phyloP scores from a whole-genome alignment of 495 filamentous ascomycete genomes.

The Penicillium coffeae region DNA sequence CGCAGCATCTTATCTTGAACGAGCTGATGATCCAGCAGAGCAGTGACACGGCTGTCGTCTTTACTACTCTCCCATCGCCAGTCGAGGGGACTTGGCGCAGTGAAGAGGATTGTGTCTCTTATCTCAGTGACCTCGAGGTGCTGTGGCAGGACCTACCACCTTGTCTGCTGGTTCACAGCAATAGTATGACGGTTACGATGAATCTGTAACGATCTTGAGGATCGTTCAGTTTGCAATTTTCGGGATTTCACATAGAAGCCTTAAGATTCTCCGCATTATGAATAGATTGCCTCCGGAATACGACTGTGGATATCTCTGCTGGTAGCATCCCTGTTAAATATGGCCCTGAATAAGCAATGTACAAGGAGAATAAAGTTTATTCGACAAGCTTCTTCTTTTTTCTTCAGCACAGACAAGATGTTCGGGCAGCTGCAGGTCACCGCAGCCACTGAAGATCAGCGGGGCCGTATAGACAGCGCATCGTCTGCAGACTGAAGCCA shows the following conservation, averaged over 20 bases:
- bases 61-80: conserved; percentile 76
- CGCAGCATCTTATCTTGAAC: conserved; percentile 82
- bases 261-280: too few species aligned
- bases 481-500: too few species aligned
- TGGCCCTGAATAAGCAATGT: too few species aligned
- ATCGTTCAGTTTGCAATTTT: neutral
- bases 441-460: conserved; percentile 12
- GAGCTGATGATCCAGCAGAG: conserved; percentile 73
- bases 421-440: conserved; percentile 13
- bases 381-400: too few species aligned
- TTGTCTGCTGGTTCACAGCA: conserved; percentile 75
- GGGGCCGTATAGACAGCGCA: conserved; percentile 8
- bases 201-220: conserved; percentile 54
- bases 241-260: neutral
- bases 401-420: too few species aligned
- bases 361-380: too few species aligned
- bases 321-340: too few species aligned
- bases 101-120: conserved; percentile 64
- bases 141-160: conserved; percentile 66
- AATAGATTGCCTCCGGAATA: too few species aligned
- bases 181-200: conserved; percentile 88
- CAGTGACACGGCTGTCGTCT: conserved; percentile 71
- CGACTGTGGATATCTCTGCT: too few species aligned
- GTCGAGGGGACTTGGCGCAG: conserved; percentile 68
- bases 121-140: conserved; percentile 74